Evolutionary conservation across 495 filamentous ascomycete genomes (phyloP), one percentile per base, ranked within the genome.

Genomic region (Daldinia concentrica): DNA sequence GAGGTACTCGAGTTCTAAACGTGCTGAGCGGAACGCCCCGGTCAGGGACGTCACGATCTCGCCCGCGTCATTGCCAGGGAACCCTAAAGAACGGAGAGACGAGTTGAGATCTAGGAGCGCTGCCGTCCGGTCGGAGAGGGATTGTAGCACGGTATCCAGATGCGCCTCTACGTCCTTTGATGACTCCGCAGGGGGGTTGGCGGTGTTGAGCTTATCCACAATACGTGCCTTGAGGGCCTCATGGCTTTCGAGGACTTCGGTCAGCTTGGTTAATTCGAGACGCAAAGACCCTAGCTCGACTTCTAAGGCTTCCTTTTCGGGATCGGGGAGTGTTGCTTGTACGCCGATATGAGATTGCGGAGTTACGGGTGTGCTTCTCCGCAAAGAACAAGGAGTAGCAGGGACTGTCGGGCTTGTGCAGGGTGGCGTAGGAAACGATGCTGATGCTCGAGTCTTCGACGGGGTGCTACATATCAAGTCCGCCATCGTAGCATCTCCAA

Each of bases 1-100:
- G 2, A 90, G 79, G 70, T 88, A 86, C 68, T 93, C 91, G 6
- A 93, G 82, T 27, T 90, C 85, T 1, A 93, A 80, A 4, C 90
- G 86, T 3, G 90, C 90, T n/a, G 84, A 70, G n/a, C 90, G 87
- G 77, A 93, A 88, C 24, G 82, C 78, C 15, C 73, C 37, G 17
- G 80, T 80, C 22, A 92, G 84, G 1, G 85, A 80, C 0, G 78
- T 52, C 6, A 92, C 70, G 26, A 86, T 82, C n/a, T 87, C 86
- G 17, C 82, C 69, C 0, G 81, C 77, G 64, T 80, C 80, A 0
- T 71, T 51, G 9, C 87, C 85, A 0, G 80, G 71, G 65, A 92
- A 92, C 1, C 90, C 90, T 0, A 91, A 79, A 11, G 58, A 72
- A 3, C 71, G 79, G 32, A 91, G 80, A 1, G 78, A 78, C 0